A percentile compares a stretch with the other conserved stretches of the same genome.
Evolutionary conservation across 1,284 basidiomycete species (phyloP).

Genomic region (Apiotrichum akiyoshidainum): DNA sequence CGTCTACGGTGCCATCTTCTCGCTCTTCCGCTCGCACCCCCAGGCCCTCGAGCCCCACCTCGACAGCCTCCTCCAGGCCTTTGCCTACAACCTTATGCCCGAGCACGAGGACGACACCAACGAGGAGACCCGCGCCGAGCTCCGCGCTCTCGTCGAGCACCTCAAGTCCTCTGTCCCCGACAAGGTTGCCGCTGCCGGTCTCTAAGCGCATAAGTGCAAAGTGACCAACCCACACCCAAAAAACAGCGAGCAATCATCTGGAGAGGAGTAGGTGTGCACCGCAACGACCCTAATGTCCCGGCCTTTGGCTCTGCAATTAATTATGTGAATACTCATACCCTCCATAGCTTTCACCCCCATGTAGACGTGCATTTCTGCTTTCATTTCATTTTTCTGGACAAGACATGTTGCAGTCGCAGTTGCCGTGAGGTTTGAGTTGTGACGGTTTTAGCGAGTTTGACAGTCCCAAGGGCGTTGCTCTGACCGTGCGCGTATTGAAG

Average conservation of each 20-base stretch:
- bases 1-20: constrained; percentile 85
- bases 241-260: not conserved
- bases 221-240: not conserved
- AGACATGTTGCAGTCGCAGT: no score
- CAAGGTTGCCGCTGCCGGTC: constrained; percentile 48
- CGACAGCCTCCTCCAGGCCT: constrained; percentile 77
- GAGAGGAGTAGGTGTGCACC: not conserved
- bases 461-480: no score
- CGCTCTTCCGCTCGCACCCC: constrained; percentile 74
- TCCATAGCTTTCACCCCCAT: constrained; percentile 21
- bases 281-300: constrained; percentile 19
- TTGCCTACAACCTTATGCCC: constrained; percentile 79
- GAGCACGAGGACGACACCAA: constrained; percentile 67
- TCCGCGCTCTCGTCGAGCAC: constrained; percentile 71
- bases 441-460: no score
- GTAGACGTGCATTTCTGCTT: constrained; percentile 20
- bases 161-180: constrained; percentile 57
- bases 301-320: constrained; percentile 10
- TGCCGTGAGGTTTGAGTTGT: no score
- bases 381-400: no score
- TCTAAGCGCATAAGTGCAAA: constrained; percentile 17
- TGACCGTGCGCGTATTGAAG: no score
- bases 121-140: constrained; percentile 68
- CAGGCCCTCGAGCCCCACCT: constrained; percentile 69
- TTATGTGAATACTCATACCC: constrained; percentile 20